Conservation (phyloP, 129 eudicot genomes). For the Centella asiatica region DNA sequence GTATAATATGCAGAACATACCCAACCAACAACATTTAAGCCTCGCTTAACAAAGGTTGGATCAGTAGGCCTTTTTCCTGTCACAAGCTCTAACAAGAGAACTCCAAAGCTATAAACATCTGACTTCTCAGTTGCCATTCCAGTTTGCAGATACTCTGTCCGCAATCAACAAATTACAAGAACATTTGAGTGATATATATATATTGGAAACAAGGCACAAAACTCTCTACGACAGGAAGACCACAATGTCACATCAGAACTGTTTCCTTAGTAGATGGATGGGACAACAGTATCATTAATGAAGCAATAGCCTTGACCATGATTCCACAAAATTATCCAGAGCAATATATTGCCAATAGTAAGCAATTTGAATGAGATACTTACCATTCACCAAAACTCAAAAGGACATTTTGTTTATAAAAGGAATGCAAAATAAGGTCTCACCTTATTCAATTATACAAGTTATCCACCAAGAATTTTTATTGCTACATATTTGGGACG, state of each 20-base stretch:
- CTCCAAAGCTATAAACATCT: slow-evolving; percentile 95
- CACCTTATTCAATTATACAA: too few relatives aligned
- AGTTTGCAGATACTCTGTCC: slow-evolving; percentile 85
- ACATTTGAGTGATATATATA: neutral
- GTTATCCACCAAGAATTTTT: too few relatives aligned
- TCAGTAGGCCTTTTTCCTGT: slow-evolving; percentile 96
- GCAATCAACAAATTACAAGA: neutral
- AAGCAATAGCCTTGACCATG: neutral
- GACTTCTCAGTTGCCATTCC: slow-evolving; percentile 96
- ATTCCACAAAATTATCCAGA: neutral
- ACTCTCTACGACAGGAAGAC: too few relatives aligned
- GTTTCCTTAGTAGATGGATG: too few relatives aligned
- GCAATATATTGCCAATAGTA: too few relatives aligned
- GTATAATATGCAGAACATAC: slow-evolving; percentile 30
- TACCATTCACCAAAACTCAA: too few relatives aligned
- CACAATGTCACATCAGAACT: too few relatives aligned
- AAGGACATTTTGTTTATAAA: too few relatives aligned
- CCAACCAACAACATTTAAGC: slow-evolving; percentile 96
- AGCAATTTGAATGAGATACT: neutral
- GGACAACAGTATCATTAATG: too few relatives aligned
- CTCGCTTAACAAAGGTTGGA: slow-evolving; percentile 70
- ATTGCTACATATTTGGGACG: too few relatives aligned
- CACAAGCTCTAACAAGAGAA: slow-evolving; percentile 79
- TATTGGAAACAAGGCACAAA: too few relatives aligned
- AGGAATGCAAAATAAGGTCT: too few relatives aligned